phyloP scores from a whole-genome alignment of 257 asterid species.

The Solanum okadae region DNA sequence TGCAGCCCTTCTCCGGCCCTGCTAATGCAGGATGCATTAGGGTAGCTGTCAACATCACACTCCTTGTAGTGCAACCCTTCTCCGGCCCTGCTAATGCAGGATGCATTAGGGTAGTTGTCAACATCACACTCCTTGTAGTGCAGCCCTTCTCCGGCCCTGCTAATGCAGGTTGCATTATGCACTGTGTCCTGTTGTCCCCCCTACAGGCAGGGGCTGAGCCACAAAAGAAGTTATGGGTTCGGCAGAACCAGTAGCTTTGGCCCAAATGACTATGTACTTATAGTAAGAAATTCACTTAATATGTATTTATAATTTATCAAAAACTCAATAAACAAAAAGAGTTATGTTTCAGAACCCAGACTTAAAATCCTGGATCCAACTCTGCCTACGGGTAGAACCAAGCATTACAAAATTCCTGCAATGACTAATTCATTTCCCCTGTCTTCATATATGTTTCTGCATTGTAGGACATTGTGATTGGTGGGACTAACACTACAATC shows the following conservation, averaged over 20 bases:
- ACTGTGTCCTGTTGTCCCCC: not conserved
- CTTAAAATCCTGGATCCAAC: not conserved
- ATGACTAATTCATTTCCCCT: not conserved
- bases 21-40: too few relatives aligned
- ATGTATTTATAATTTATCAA: not conserved
- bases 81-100: too few relatives aligned
- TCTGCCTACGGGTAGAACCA: not conserved
- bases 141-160: too few relatives aligned
- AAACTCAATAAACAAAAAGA: not conserved
- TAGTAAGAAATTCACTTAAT: not conserved
- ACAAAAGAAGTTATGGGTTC: not conserved
- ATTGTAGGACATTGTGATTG: slow-evolving; percentile 18
- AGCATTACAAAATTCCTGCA: not conserved
- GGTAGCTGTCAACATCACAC: too few relatives aligned
- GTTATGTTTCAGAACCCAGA: not conserved
- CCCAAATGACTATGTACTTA: too few relatives aligned
- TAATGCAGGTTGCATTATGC: too few relatives aligned
- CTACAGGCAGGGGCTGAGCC: not conserved
- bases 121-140: too few relatives aligned
- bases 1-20: too few relatives aligned
- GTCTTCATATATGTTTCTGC: not conserved
- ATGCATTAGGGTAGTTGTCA: not conserved
- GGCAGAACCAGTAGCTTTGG: not conserved
- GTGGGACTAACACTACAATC: slow-evolving; percentile 30
- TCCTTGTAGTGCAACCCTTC: too few relatives aligned